phyloP scores from a whole-genome alignment of 345 rosid species.

The Aquilaria malaccensis region DNA sequence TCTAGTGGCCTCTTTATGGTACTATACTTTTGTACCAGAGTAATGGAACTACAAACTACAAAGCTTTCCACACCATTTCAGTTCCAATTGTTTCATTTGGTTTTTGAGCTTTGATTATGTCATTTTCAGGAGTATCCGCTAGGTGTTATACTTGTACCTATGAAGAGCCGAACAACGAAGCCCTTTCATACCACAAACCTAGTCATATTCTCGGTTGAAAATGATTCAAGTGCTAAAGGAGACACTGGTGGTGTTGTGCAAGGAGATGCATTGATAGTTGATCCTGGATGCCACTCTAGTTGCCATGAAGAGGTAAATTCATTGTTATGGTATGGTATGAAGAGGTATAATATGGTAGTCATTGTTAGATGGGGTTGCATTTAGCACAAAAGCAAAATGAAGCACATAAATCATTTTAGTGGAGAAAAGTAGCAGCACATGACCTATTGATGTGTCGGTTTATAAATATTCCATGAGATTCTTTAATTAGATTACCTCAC shows the following conservation, averaged over 20 bases:
- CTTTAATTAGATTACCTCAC: too few relatives aligned
- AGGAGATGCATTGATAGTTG: slow-evolving; percentile 85
- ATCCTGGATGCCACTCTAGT: slow-evolving; percentile 64
- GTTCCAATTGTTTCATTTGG: too few relatives aligned
- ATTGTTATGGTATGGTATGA: slow-evolving; percentile 3
- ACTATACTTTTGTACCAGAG: too few relatives aligned
- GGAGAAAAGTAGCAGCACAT: too few relatives aligned
- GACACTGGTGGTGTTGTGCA: slow-evolving; percentile 30
- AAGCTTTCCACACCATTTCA: too few relatives aligned
- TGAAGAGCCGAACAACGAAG: slow-evolving; percentile 62
- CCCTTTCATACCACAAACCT: slow-evolving; percentile 81
- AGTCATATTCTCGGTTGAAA: slow-evolving; percentile 58
- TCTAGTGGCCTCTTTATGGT: too few relatives aligned
- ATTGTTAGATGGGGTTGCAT: neutral
- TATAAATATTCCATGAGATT: too few relatives aligned
- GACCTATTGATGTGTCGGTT: too few relatives aligned
- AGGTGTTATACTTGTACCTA: slow-evolving; percentile 69
- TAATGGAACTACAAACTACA: too few relatives aligned
- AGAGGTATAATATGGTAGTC: slow-evolving; percentile 37
- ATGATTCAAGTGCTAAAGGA: slow-evolving; percentile 23
- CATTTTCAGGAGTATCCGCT: slow-evolving; percentile 82
- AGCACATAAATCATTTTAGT: neutral
- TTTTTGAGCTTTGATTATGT: neutral
- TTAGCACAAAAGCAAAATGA: neutral
- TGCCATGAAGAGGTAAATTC: slow-evolving; percentile 48